phyloP scores from a whole-genome alignment of 164 flowering plant species.

The Vitis labrusca region DNA sequence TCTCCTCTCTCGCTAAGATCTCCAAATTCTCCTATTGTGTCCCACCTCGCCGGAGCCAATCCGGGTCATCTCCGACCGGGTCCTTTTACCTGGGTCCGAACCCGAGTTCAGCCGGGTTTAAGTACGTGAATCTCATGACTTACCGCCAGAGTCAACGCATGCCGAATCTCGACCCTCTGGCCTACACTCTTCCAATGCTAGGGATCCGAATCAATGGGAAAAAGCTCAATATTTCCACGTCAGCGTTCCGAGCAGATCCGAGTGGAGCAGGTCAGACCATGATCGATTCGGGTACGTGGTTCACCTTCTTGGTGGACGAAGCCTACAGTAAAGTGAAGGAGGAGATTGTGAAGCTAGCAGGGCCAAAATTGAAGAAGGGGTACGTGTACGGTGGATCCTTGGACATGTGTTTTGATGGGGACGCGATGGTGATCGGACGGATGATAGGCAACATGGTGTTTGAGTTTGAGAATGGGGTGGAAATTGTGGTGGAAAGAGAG shows the following conservation, averaged over 20 bases:
- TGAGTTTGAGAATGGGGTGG: conserved; percentile 56
- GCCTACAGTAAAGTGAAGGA: conserved; percentile 56
- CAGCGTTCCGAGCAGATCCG: conserved; percentile 55
- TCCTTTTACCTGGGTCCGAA: conserved; percentile 59
- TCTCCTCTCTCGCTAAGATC: conserved; percentile 58
- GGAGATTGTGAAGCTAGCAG: conserved; percentile 49
- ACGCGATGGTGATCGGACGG: conserved; percentile 47
- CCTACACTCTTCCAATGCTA: conserved; percentile 55
- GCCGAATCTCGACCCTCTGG: conserved; percentile 65
- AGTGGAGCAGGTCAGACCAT: conserved; percentile 79
- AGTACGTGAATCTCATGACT: conserved; percentile 44
- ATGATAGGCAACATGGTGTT: conserved; percentile 54
- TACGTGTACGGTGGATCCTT: conserved; percentile 45
- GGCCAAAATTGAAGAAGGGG: conserved; percentile 44
- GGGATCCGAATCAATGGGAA: conserved; percentile 56
- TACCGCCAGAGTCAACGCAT: conserved; percentile 35
- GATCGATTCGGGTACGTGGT: conserved; percentile 77
- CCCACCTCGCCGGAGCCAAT: conserved; percentile 28
- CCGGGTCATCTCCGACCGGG: conserved; percentile 35
- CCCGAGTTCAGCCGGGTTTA: conserved; percentile 46
- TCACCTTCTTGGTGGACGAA: conserved; percentile 59
- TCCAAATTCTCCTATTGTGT: conserved; percentile 72
- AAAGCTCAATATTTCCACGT: conserved; percentile 36
- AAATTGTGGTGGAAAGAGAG: conserved; percentile 39
- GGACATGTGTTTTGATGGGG: conserved; percentile 63